Percentiles rank a stretch among this genome's conserved stretches.
Conservation (phyloP, 768 basidiomycete species). For the Lactarius psammicola region DNA sequence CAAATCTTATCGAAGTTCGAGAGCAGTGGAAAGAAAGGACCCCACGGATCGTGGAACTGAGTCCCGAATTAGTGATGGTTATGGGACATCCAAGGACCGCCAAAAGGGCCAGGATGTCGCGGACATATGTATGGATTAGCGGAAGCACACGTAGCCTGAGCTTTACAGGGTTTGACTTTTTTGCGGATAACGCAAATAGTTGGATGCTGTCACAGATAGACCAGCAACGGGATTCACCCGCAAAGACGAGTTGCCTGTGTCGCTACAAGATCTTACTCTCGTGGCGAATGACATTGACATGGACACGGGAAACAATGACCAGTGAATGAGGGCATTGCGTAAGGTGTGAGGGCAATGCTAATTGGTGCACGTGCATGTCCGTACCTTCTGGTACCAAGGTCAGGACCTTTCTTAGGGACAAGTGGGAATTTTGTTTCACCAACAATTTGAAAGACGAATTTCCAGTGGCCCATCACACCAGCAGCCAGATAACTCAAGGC, state of each 20-base stretch:
- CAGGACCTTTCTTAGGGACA: slow-evolving; percentile 23
- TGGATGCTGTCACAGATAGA: background rate
- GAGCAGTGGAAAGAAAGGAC: background rate
- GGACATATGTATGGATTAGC: slow-evolving; percentile 24
- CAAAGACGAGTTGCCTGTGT: slow-evolving; percentile 62
- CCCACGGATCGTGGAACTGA: background rate
- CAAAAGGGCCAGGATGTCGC: slow-evolving; percentile 8
- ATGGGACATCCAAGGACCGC: background rate
- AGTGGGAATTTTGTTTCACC: slow-evolving; percentile 27
- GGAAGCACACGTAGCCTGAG: slow-evolving; percentile 48
- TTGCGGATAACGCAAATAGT: slow-evolving; percentile 37
- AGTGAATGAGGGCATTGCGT: slow-evolving; percentile 57
- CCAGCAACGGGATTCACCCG: slow-evolving; percentile 45
- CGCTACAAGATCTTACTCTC: slow-evolving; percentile 48
- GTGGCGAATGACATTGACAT: slow-evolving; percentile 49
- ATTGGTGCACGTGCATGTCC: slow-evolving; percentile 22
- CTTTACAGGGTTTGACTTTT: slow-evolving; percentile 69
- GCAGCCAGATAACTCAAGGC: slow-evolving; percentile 38
- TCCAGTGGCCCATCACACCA: slow-evolving; percentile 47
- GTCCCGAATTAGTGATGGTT: background rate
- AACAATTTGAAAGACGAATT: slow-evolving; percentile 28
- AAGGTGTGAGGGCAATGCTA: slow-evolving; percentile 7
- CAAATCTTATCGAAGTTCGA: slow-evolving; percentile 15
- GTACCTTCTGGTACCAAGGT: slow-evolving; percentile 73
- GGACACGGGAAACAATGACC: slow-evolving; percentile 63